Conservation (phyloP, 2,329 filamentous ascomycete genomes). For the Stylonectria norvegica region DNA sequence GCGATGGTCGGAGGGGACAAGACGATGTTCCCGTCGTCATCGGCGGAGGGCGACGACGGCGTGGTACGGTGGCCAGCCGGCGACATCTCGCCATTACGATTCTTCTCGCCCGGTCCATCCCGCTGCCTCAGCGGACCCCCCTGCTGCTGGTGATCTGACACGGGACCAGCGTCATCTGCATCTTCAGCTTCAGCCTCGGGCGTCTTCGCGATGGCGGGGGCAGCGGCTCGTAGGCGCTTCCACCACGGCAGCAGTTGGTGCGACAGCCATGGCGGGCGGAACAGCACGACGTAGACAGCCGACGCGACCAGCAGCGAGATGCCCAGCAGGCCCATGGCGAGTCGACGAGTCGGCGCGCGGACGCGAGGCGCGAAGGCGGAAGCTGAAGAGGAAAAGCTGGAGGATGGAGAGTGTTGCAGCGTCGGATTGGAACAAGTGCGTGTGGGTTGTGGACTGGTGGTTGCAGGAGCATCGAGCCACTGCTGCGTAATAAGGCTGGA, state of each 20-base stretch:
- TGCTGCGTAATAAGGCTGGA: conserved; percentile 3
- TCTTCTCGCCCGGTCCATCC: conserved; percentile 19
- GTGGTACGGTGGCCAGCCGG: conserved; percentile 16
- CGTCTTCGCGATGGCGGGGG: background rate
- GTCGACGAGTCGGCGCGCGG: too few relatives aligned
- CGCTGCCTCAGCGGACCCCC: conserved; percentile 16
- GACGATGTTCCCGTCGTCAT: conserved; percentile 11
- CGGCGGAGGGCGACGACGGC: conserved; percentile 10
- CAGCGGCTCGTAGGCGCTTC: conserved; percentile 11
- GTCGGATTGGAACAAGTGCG: conserved; percentile 1
- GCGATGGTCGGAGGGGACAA: conserved; percentile 21
- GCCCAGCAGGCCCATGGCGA: conserved; percentile 54
- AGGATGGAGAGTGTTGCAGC: conserved; percentile 4
- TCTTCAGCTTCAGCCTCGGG: conserved; percentile 6
- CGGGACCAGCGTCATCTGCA: conserved; percentile 1
- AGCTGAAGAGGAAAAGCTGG: background rate
- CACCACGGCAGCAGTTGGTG: conserved; percentile 25
- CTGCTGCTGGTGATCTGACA: conserved; percentile 24
- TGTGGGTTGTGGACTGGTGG: conserved; percentile 29
- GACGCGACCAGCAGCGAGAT: conserved; percentile 61
- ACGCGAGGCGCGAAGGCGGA: background rate
- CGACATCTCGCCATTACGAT: background rate
- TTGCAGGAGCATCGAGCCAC: conserved; percentile 30
- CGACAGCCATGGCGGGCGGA: conserved; percentile 48
- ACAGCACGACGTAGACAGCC: conserved; percentile 54